These are phyloP conservation scores for Apiotrichum veenhuisii DNA, from an alignment of 1,284 basidiomycete genomes.

Conservation along the genomic window DNA sequence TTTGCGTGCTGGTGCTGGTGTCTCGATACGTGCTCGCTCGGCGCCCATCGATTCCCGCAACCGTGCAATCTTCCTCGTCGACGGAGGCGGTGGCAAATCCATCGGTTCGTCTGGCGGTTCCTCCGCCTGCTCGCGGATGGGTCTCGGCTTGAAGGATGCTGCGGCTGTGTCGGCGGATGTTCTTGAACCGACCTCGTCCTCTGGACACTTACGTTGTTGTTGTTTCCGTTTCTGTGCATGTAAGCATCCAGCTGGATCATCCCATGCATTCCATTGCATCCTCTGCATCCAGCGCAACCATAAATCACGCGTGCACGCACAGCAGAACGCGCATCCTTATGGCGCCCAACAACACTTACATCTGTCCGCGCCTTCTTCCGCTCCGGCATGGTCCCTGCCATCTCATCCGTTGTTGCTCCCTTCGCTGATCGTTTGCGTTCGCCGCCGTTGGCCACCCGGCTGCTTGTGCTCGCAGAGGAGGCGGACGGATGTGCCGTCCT, in stretches of 20 bases:
- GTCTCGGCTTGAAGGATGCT: slow-evolving; percentile 11
- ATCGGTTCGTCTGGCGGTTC: slow-evolving; percentile 10
- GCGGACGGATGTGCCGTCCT: not conserved
- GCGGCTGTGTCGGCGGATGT: not conserved
- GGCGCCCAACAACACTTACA: not conserved
- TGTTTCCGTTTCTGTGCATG: not conserved
- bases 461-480: not conserved
- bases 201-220: not conserved
- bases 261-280: not conserved
- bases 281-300: not conserved
- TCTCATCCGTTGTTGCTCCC: not conserved
- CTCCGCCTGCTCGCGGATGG: not conserved
- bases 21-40: slow-evolving; percentile 17
- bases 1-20: slow-evolving; percentile 8
- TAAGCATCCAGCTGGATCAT: not conserved
- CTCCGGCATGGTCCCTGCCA: not conserved
- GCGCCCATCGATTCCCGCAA: slow-evolving; percentile 33
- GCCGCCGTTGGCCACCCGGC: not conserved
- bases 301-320: too few relatives aligned
- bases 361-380: slow-evolving; percentile 5
- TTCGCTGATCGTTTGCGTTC: not conserved
- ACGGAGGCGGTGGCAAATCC: slow-evolving; percentile 38
- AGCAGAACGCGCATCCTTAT: too few relatives aligned
- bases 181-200: too few relatives aligned
- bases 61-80: slow-evolving; percentile 38